Conservation (phyloP, 2,329 filamentous ascomycete species). For the Alternaria triticina region DNA sequence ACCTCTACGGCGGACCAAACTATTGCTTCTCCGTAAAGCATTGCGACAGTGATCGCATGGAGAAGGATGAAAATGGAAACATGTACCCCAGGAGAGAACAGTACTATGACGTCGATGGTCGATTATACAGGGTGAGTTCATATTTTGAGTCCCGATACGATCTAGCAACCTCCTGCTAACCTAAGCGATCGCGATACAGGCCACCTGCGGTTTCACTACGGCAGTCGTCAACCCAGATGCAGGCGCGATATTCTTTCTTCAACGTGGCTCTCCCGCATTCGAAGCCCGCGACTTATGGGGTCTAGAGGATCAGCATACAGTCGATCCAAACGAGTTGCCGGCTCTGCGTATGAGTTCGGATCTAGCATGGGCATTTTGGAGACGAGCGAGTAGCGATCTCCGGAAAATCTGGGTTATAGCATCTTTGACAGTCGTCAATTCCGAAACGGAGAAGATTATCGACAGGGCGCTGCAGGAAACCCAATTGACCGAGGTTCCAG, state of each 20-base stretch:
- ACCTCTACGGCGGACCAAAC: not conserved
- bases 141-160: too few species aligned
- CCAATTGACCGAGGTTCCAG: not conserved
- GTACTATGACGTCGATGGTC: not conserved
- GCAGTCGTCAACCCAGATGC: not conserved
- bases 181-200: not conserved
- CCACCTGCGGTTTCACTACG: not conserved
- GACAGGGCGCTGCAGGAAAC: not conserved
- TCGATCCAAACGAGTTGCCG: not conserved
- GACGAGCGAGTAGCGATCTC: not conserved
- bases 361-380: slow-evolving; percentile 8
- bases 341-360: slow-evolving; percentile 3
- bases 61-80: not conserved
- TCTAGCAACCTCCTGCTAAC: not conserved
- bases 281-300: not conserved
- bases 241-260: not conserved
- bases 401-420: not conserved
- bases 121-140: not conserved
- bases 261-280: not conserved
- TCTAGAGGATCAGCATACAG: not conserved
- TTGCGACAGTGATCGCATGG: not conserved
- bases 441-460: not conserved
- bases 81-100: not conserved
- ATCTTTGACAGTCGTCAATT: not conserved
- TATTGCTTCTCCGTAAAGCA: not conserved